Percentiles rank a stretch among this genome's conserved stretches.
phyloP scores from a whole-genome alignment of 2,329 filamentous ascomycete species.

The Zelopaecilomyces penicillatus region DNA sequence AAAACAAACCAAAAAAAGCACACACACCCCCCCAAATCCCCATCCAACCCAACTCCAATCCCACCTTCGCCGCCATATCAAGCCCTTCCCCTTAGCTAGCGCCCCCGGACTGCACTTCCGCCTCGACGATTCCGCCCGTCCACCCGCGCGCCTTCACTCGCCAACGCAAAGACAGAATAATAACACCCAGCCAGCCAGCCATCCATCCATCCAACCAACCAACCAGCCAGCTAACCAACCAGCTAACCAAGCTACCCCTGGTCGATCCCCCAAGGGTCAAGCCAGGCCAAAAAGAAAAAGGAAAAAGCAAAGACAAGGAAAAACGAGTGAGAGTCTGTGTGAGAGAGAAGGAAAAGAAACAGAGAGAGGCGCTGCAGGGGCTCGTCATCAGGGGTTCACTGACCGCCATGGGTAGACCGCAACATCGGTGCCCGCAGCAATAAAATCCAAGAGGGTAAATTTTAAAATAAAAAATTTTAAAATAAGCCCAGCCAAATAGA shows the following conservation, averaged over 20 bases:
- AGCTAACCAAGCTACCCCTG: background rate
- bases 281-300: constrained; percentile 1
- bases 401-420: constrained; percentile 12
- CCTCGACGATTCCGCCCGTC: constrained; percentile 5
- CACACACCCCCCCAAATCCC: too few relatives aligned
- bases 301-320: too few relatives aligned
- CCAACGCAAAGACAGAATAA: constrained; percentile 5
- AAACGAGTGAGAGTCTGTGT: too few relatives aligned
- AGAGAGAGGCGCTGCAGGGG: constrained; percentile 4
- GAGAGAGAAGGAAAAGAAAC: too few relatives aligned
- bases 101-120: constrained; percentile 6
- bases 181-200: background rate
- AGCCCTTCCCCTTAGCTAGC: constrained; percentile 3
- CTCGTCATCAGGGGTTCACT: constrained; percentile 10
- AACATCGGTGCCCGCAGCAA: constrained; percentile 8
- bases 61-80: background rate
- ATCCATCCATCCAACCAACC: too few relatives aligned
- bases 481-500: constrained; percentile 6
- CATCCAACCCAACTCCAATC: background rate
- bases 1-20: too few relatives aligned
- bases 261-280: constrained; percentile 7
- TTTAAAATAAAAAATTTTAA: background rate
- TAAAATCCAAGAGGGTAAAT: background rate
- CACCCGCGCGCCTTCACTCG: constrained; percentile 3
- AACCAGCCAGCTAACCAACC: too few relatives aligned